phyloP scores from a whole-genome alignment of 164 flowering plant genomes.

The Vitis labrusca region DNA sequence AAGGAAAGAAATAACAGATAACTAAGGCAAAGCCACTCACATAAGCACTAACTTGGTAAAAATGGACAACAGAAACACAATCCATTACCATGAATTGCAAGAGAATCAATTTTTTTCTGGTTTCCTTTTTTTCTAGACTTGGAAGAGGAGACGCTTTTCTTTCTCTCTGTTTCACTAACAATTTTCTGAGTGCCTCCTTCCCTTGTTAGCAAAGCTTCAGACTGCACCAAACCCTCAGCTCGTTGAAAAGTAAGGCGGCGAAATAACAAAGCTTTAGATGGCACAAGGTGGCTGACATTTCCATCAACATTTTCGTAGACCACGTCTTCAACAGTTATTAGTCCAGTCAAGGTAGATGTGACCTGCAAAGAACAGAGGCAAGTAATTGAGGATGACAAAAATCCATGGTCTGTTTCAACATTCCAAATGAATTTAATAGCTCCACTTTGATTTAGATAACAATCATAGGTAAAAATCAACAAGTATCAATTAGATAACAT shows the following conservation, averaged over 20 bases:
- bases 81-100: slow-evolving; percentile 7
- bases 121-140: slow-evolving; percentile 55
- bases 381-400: background rate
- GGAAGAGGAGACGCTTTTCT: slow-evolving; percentile 40
- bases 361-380: slow-evolving; percentile 40
- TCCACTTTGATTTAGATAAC: background rate
- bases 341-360: slow-evolving; percentile 73
- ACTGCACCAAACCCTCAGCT: slow-evolving; percentile 76
- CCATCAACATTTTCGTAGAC: slow-evolving; percentile 59
- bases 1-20: no score
- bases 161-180: slow-evolving; percentile 35
- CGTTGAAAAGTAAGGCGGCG: slow-evolving; percentile 88
- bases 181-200: slow-evolving; percentile 23
- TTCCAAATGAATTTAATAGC: background rate
- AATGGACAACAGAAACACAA: no score
- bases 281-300: slow-evolving; percentile 28
- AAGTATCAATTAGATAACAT: background rate
- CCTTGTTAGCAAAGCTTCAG: slow-evolving; percentile 69
- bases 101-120: slow-evolving; percentile 27
- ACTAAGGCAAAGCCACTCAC: no score
- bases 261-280: slow-evolving; percentile 49
- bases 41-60: no score
- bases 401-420: background rate
- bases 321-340: slow-evolving; percentile 82
- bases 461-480: background rate